Conservation (phyloP, 1,139 yeast species). For the Petasospora rhodanensis region DNA sequence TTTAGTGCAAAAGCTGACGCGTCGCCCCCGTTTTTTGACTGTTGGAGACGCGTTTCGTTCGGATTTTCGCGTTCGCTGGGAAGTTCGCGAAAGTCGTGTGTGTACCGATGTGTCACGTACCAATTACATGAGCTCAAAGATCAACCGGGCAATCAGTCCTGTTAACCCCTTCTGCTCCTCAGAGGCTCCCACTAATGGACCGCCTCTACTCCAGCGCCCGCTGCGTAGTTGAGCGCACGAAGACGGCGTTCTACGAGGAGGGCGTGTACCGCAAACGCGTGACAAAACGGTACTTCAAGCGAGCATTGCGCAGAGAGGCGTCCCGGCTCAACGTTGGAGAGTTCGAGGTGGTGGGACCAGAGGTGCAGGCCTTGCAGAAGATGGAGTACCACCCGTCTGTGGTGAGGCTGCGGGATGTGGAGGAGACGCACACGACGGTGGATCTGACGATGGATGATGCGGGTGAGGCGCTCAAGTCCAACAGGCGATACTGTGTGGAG, state of each 20-base stretch:
- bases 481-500: slow-evolving; percentile 3
- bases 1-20: no score
- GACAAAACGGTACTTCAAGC: slow-evolving; percentile 6
- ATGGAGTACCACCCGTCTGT: not conserved
- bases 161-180: no score
- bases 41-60: no score
- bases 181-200: not conserved
- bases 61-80: not conserved
- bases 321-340: not conserved
- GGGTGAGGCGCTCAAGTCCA: slow-evolving; percentile 3
- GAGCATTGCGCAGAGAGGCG: slow-evolving; percentile 1
- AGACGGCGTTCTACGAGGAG: no score
- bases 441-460: slow-evolving; percentile 8
- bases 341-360: slow-evolving; percentile 1
- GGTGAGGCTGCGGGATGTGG: not conserved
- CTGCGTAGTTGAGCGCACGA: slow-evolving; percentile 4
- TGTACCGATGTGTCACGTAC: no score
- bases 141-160: no score
- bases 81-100: no score
- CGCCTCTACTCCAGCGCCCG: slow-evolving; percentile 3
- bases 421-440: not conserved
- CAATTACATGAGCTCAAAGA: no score
- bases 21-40: slow-evolving; percentile 2
- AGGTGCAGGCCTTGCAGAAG: slow-evolving; percentile 3
- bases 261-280: no score